Conservation (phyloP, 805 yeast genomes). For the Candida adriatica region DNA sequence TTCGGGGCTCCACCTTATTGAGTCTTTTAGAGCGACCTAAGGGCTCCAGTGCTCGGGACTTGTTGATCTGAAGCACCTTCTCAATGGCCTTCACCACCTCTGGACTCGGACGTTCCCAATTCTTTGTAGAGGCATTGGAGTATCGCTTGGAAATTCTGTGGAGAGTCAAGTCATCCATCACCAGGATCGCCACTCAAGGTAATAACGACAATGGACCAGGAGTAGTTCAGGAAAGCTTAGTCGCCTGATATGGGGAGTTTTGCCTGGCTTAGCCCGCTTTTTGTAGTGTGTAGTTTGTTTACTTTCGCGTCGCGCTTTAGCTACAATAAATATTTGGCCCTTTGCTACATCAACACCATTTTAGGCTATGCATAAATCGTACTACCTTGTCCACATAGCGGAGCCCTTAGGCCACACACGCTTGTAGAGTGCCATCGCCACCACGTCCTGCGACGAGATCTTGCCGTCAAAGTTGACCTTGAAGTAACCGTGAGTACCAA, state of each 20-base stretch:
- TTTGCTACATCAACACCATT: too few species aligned
- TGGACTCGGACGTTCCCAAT: constrained; percentile 14
- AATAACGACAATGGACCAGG: too few species aligned
- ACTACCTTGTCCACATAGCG: constrained; percentile 27
- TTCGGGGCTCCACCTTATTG: constrained; percentile 3
- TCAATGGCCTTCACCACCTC: constrained; percentile 8
- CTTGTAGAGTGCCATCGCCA: constrained; percentile 90
- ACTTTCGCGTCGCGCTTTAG: too few species aligned
- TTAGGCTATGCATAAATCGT: too few species aligned
- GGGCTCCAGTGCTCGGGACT: constrained; percentile 11
- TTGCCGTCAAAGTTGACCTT: constrained; percentile 93
- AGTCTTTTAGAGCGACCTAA: constrained; percentile 4
- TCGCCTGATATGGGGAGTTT: too few species aligned
- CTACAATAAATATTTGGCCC: too few species aligned
- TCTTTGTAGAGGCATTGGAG: constrained; percentile 5
- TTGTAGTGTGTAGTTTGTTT: too few species aligned
- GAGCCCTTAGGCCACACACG: constrained; percentile 80
- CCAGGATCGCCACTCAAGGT: too few species aligned
- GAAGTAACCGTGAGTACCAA: constrained; percentile 98
- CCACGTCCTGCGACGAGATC: constrained; percentile 83
- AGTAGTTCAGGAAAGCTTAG: too few species aligned
- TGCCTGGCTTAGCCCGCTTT: too few species aligned
- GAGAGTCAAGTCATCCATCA: constrained; percentile 13
- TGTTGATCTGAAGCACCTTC: constrained; percentile 13
- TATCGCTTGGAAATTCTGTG: constrained; percentile 16